phyloP scores from a whole-genome alignment of 2,329 filamentous ascomycete species.

The Monilinia fructigena region DNA sequence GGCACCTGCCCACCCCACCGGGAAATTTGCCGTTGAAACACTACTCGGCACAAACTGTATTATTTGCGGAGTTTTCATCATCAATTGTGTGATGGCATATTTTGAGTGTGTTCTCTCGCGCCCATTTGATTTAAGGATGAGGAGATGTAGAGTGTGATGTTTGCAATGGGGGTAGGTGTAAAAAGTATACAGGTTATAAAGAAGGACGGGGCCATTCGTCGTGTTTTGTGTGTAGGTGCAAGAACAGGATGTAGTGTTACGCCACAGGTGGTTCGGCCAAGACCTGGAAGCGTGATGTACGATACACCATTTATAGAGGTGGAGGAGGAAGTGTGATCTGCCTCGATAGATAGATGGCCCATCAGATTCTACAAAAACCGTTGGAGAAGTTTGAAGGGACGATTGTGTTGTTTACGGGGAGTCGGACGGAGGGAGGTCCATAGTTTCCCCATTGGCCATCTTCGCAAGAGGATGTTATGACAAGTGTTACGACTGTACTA shows the following conservation, averaged over 20 bases:
- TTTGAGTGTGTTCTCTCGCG: slow-evolving; percentile 50
- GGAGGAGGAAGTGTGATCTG: slow-evolving; percentile 49
- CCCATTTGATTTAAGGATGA: slow-evolving; percentile 51
- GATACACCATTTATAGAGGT: slow-evolving; percentile 41
- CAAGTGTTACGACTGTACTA: slow-evolving; percentile 51
- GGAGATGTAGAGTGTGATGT: slow-evolving; percentile 52
- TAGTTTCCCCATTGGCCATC: slow-evolving; percentile 43
- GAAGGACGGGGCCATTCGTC: slow-evolving; percentile 53
- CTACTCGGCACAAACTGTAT: slow-evolving; percentile 39
- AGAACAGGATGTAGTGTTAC: slow-evolving; percentile 56
- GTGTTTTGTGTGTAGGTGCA: slow-evolving; percentile 50
- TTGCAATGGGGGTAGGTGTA: slow-evolving; percentile 43
- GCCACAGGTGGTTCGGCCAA: slow-evolving; percentile 58
- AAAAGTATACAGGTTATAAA: slow-evolving; percentile 64
- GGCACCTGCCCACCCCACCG: slow-evolving; percentile 31
- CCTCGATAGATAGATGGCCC: slow-evolving; percentile 56
- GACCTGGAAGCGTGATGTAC: slow-evolving; percentile 53
- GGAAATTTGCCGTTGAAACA: slow-evolving; percentile 30
- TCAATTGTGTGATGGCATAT: slow-evolving; percentile 51
- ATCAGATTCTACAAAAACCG: slow-evolving; percentile 65
- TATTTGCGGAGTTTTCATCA: slow-evolving; percentile 38
- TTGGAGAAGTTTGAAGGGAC: slow-evolving; percentile 50
- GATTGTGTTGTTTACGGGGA: slow-evolving; percentile 53
- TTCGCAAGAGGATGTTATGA: slow-evolving; percentile 50
- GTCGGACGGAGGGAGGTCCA: slow-evolving; percentile 49